phyloP scores from a whole-genome alignment of 2,329 filamentous ascomycete species.

The Aspergillus amoenus region DNA sequence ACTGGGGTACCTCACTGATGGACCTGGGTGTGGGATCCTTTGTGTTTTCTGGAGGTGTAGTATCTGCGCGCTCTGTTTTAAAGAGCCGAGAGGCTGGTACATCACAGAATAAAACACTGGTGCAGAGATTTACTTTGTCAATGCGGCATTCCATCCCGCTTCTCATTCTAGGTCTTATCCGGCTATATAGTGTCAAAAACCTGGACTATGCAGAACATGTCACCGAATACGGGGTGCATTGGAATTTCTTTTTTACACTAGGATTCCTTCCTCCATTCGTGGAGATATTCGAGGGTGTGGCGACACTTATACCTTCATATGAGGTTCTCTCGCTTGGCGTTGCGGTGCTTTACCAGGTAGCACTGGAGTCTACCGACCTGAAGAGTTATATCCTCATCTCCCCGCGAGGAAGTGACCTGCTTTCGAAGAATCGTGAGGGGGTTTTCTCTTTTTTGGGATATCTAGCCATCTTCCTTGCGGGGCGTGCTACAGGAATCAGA shows the following conservation, averaged over 20 bases:
- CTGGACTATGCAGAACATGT: slow-evolving; percentile 97
- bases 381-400: slow-evolving; percentile 81
- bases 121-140: slow-evolving; percentile 62
- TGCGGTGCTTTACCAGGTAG: slow-evolving; percentile 68
- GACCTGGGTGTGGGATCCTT: slow-evolving; percentile 96
- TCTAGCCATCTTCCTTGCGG: slow-evolving; percentile 88
- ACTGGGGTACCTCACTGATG: slow-evolving; percentile 99
- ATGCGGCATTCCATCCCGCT: slow-evolving; percentile 81
- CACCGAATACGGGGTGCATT: slow-evolving; percentile 95
- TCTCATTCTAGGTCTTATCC: slow-evolving; percentile 73
- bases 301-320: slow-evolving; percentile 72
- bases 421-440: slow-evolving; percentile 91
- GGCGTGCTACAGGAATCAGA: slow-evolving; percentile 78
- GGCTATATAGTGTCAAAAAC: slow-evolving; percentile 86
- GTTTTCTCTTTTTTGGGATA: slow-evolving; percentile 95
- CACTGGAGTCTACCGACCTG: slow-evolving; percentile 73
- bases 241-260: slow-evolving; percentile 99
- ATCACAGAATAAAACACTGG: slow-evolving; percentile 47
- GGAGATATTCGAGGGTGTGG: slow-evolving; percentile 73
- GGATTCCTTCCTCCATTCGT: slow-evolving; percentile 86
- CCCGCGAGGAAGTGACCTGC: slow-evolving; percentile 67
- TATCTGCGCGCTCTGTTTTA: slow-evolving; percentile 79
- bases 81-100: slow-evolving; percentile 59
- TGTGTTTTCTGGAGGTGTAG: slow-evolving; percentile 88
- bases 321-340: slow-evolving; percentile 71